These are phyloP conservation scores for Quercus dentata DNA, from an alignment of 306 rosid species.

Conservation along the genomic window DNA sequence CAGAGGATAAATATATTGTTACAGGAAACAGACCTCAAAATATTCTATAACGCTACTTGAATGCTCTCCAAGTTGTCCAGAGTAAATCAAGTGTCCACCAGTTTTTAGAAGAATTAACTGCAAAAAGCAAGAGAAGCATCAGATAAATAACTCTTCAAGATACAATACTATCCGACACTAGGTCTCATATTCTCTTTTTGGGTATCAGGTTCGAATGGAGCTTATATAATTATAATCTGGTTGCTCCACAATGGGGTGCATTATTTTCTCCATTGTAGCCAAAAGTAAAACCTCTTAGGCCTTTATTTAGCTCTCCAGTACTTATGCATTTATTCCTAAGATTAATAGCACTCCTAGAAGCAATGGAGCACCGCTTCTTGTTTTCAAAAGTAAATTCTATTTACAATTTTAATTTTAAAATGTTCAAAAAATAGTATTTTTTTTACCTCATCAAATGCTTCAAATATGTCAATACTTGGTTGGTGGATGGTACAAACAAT, in stretches of 20 bases:
- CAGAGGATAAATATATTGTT: not conserved
- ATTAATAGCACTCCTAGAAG: not conserved
- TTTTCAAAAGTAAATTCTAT: not conserved
- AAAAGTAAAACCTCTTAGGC: not conserved
- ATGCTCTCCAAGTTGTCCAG: constrained; percentile 49
- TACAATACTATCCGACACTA: too few species aligned
- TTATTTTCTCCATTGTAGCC: not conserved
- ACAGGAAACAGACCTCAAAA: constrained; percentile 45
- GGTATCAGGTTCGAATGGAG: too few species aligned
- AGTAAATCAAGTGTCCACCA: constrained; percentile 55
- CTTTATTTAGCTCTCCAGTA: not conserved
- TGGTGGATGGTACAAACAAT: too few species aligned
- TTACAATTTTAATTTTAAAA: constrained; percentile 23
- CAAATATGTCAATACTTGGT: too few species aligned
- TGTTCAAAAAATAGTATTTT: constrained; percentile 44
- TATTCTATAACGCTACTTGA: constrained; percentile 46
- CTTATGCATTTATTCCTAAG: not conserved
- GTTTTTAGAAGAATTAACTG: constrained; percentile 57
- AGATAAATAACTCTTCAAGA: not conserved
- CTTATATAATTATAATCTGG: too few species aligned
- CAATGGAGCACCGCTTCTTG: not conserved
- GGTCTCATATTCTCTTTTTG: too few species aligned
- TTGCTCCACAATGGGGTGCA: not conserved
- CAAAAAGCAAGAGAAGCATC: constrained; percentile 2
- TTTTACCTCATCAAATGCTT: constrained; percentile 19